Conservation (phyloP, 2,329 filamentous ascomycete genomes). For the Diaporthe citri region DNA sequence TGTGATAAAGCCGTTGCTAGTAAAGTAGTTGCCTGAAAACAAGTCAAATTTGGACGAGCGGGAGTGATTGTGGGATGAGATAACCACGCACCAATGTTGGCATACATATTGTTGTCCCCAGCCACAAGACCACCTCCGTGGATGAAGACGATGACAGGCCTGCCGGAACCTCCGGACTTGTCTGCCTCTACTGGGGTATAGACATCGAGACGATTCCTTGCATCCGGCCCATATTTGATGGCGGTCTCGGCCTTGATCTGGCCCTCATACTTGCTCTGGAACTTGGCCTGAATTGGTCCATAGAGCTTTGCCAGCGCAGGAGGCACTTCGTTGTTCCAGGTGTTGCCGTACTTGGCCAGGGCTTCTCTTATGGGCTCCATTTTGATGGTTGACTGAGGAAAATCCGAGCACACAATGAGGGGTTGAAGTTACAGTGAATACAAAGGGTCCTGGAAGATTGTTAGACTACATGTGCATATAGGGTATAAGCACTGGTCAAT, state of each 20-base stretch:
- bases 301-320: constrained; percentile 26
- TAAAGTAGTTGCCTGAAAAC: constrained; percentile 43
- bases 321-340: constrained; percentile 29
- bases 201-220: constrained; percentile 40
- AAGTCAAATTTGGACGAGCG: not conserved
- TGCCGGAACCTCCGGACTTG: constrained; percentile 8
- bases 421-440: not conserved
- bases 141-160: constrained; percentile 42
- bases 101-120: constrained; percentile 42
- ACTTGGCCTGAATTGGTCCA: constrained; percentile 36
- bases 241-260: constrained; percentile 38
- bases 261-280: constrained; percentile 22
- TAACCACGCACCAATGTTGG: constrained; percentile 36
- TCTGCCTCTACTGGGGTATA: constrained; percentile 34
- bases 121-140: constrained; percentile 43
- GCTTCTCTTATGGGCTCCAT: constrained; percentile 36
- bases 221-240: constrained; percentile 39
- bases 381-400: not conserved
- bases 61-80: not conserved
- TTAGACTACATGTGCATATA: not conserved
- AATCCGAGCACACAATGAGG: not conserved
- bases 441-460: not conserved
- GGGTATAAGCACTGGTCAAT: not conserved
- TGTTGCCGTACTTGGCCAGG: constrained; percentile 38
- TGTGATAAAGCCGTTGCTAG: constrained; percentile 45